Base-by-base conservation (phyloP, 306 rosid genomes). In the Pterocarpus macrocarpus region DNA sequence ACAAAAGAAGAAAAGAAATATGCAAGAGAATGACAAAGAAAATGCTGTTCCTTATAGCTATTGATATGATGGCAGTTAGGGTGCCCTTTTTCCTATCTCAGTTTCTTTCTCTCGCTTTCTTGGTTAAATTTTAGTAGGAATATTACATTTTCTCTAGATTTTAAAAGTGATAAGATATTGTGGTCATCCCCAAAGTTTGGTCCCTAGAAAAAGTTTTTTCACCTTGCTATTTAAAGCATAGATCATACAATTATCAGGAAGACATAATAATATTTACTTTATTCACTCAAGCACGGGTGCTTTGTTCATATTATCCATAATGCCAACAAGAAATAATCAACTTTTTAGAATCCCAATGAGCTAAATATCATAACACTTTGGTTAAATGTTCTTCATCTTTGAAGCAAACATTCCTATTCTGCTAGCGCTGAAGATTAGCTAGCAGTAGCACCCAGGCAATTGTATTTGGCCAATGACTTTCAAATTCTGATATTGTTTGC, bases 201-300 rank as follows among this genome's bases (percentile, higher is more conserved):
- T 32, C 33, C 32, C 39, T 39, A 16, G n/a, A 16, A 7, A 33
- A 58, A 58, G 55, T 59, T 58, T 59, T 43, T 61, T 61, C 39
- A 22, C 32, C 57, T 36, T 41, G 56, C 39, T 57, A 38, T n/a
- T 36, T 43, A 74, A 74, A 58, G 56, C 41, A 39, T 17, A 58
- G 12, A 28, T 22, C 59, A 75, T n/a, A 62, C 34, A 44, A 38
- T 61, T 75, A 75, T 14, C 79, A 12, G 5, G 30, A 41, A 59
- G 79, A 75, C 80, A 75, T 35, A 76, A 63, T 76, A 64, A 64
- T 15, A 5, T 64, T 64, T 7, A 16, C 80, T 76, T 76, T 75
- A 62, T 75, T 62, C 32, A 39, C 66, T 65, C 74, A 45, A 75
- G 65, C 71, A 44, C 47, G 32, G 45, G 68, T 39, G 2, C 28